Percentiles rank a stretch among this genome's conserved stretches.
Conservation (phyloP, 345 rosid species). For the Brassica juncea region DNA sequence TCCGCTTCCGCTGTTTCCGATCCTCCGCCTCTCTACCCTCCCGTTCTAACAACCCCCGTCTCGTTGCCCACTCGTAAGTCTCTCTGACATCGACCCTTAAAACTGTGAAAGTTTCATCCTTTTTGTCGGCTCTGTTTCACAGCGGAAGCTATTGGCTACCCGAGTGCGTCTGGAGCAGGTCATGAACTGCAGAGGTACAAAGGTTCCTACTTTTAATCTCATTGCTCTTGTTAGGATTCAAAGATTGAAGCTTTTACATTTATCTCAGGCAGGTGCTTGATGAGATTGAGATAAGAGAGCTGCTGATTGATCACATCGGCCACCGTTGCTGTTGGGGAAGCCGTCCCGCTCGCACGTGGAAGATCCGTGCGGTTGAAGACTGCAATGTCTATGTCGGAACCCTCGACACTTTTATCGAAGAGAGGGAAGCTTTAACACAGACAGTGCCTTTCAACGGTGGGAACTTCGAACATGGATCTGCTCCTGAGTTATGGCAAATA, state of each 20-base stretch:
- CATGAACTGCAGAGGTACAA: constrained; percentile 55
- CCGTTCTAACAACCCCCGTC: constrained; percentile 68
- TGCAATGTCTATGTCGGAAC: constrained; percentile 96
- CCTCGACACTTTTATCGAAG: constrained; percentile 86
- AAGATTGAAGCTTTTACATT: background rate
- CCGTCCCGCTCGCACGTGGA: constrained; percentile 96
- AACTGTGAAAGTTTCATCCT: constrained; percentile 1
- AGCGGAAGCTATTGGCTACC: constrained; percentile 66
- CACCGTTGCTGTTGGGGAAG: constrained; percentile 99
- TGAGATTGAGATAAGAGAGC: constrained; percentile 88
- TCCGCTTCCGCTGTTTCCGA: constrained; percentile 77
- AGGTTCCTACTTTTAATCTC: background rate
- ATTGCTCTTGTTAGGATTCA: background rate
- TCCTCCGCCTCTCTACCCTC: constrained; percentile 75
- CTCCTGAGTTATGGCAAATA: constrained; percentile 73
- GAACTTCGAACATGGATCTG: constrained; percentile 47
- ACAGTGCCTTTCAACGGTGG: constrained; percentile 66
- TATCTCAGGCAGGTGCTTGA: constrained; percentile 72
- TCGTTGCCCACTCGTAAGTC: constrained; percentile 57
- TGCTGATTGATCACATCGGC: constrained; percentile 91
- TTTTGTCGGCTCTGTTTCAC: constrained; percentile 28
- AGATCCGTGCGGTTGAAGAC: constrained; percentile 80
- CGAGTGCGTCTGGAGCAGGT: constrained; percentile 59
- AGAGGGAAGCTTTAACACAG: constrained; percentile 70
- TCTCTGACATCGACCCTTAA: background rate